These are phyloP conservation scores for Persicaria tinctoria DNA, from an alignment of 148 eudicot species.

Conservation along the genomic window DNA sequence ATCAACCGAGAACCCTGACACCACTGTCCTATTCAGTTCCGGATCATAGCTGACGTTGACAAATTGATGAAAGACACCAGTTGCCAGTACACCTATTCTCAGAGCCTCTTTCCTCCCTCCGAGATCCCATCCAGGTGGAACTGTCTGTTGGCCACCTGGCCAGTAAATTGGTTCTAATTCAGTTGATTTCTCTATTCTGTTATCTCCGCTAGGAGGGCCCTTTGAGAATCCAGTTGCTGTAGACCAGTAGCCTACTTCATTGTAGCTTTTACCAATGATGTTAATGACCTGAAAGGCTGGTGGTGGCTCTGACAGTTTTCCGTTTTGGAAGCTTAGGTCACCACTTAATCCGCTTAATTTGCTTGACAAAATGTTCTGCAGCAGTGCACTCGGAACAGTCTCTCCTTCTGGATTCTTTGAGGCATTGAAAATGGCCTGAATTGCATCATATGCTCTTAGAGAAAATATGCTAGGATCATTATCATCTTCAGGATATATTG, in stretches of 20 bases:
- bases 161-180: constrained; percentile 24
- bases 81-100: constrained; percentile 32
- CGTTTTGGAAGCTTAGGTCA: background rate
- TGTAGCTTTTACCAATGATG: constrained; percentile 42
- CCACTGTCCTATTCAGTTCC: constrained; percentile 16
- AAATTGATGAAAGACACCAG: constrained; percentile 36
- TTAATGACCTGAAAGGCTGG: constrained; percentile 30
- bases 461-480: constrained; percentile 6
- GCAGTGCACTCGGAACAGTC: background rate
- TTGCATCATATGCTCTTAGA: constrained; percentile 4
- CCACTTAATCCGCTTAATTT: background rate
- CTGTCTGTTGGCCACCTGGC: constrained; percentile 31
- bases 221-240: constrained; percentile 23
- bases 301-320: background rate
- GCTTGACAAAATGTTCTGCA: constrained; percentile 6
- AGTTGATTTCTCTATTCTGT: background rate
- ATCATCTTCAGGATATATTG: constrained; percentile 1
- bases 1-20: constrained; percentile 32
- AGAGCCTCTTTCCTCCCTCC: constrained; percentile 22
- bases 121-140: constrained; percentile 23
- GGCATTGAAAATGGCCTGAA: background rate
- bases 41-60: constrained; percentile 28
- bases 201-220: background rate
- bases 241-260: constrained; percentile 33
- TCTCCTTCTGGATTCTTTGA: background rate